These are phyloP conservation scores for Zoysia japonica DNA, from an alignment of 176 grass and related monocot genomes.

Conservation along the genomic window DNA sequence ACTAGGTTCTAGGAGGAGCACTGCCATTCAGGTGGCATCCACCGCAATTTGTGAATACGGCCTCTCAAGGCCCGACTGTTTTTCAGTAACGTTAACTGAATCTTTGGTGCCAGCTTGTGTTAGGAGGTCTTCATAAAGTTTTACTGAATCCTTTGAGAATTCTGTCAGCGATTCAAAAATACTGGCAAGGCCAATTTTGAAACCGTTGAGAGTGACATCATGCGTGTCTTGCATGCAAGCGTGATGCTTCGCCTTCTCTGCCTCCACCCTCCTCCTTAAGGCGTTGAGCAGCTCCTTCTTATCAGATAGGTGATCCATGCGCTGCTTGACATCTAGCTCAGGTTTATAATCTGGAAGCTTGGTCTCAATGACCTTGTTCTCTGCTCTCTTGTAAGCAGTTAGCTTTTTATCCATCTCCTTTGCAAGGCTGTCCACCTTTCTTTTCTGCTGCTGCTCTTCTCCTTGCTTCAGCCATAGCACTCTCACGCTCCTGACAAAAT, in stretches of 20 bases:
- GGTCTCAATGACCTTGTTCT: slow-evolving; percentile 80
- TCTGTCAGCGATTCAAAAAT: slow-evolving; percentile 81
- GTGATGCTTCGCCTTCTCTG: slow-evolving; percentile 76
- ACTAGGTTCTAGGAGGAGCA: slow-evolving; percentile 31
- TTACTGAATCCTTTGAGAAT: slow-evolving; percentile 67
- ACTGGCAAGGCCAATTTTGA: slow-evolving; percentile 84
- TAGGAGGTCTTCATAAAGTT: slow-evolving; percentile 68
- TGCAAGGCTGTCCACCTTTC: slow-evolving; percentile 78
- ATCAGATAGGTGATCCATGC: slow-evolving; percentile 67
- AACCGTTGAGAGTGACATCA: slow-evolving; percentile 83
- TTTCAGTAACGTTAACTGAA: slow-evolving; percentile 45
- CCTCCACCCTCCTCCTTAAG: slow-evolving; percentile 61
- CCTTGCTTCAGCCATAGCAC: slow-evolving; percentile 92
- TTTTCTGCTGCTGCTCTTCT: slow-evolving; percentile 84
- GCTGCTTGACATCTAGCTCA: slow-evolving; percentile 65
- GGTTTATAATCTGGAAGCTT: slow-evolving; percentile 75
- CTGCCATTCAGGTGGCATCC: slow-evolving; percentile 31
- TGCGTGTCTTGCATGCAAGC: slow-evolving; percentile 76
- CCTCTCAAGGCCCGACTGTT: slow-evolving; percentile 30
- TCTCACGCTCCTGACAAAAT: slow-evolving; percentile 73
- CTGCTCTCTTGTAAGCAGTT: slow-evolving; percentile 71
- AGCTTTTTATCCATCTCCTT: slow-evolving; percentile 77
- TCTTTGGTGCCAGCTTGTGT: slow-evolving; percentile 29
- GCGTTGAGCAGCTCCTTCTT: slow-evolving; percentile 68
- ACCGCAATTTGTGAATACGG: slow-evolving; percentile 32